A percentile compares a stretch with the other conserved stretches of the same genome.
Evolutionary conservation across 2,329 filamentous ascomycete species (phyloP).

Genomic region (Orbilia javanica): DNA sequence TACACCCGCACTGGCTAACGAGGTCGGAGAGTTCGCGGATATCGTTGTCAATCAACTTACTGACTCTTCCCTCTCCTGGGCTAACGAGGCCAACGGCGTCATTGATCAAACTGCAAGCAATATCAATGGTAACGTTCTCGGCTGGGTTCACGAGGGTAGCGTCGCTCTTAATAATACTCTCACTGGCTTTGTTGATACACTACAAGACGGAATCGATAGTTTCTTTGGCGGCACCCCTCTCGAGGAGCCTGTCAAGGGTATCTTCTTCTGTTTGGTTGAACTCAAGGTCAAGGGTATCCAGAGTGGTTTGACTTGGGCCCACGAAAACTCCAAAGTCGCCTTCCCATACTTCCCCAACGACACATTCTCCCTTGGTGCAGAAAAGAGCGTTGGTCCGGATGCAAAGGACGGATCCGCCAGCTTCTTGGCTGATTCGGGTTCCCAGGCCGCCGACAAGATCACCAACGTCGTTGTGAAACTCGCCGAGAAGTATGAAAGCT

Average conservation of each 20-base stretch:
- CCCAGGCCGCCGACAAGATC: conserved; percentile 82
- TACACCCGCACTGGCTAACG: conserved; percentile 78
- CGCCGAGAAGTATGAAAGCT: conserved; percentile 74
- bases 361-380: conserved; percentile 84
- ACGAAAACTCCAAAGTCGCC: conserved; percentile 83
- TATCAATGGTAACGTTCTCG: conserved; percentile 86
- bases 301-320: conserved; percentile 91
- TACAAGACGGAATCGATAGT: conserved; percentile 77
- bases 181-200: conserved; percentile 82
- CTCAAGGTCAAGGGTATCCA: conserved; percentile 88
- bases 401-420: conserved; percentile 70
- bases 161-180: conserved; percentile 85
- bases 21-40: conserved; percentile 83
- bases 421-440: conserved; percentile 82
- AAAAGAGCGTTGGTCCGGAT: conserved; percentile 72
- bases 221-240: conserved; percentile 81
- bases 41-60: conserved; percentile 80
- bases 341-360: conserved; percentile 83
- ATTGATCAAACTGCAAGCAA: conserved; percentile 75
- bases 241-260: conserved; percentile 76
- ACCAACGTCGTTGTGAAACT: conserved; percentile 80
- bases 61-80: conserved; percentile 81
- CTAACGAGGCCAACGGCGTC: conserved; percentile 78
- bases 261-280: conserved; percentile 87
- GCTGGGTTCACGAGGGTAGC: conserved; percentile 88